phyloP scores from a whole-genome alignment of 2,329 filamentous ascomycete species.

The Leptosphaerulina australis region DNA sequence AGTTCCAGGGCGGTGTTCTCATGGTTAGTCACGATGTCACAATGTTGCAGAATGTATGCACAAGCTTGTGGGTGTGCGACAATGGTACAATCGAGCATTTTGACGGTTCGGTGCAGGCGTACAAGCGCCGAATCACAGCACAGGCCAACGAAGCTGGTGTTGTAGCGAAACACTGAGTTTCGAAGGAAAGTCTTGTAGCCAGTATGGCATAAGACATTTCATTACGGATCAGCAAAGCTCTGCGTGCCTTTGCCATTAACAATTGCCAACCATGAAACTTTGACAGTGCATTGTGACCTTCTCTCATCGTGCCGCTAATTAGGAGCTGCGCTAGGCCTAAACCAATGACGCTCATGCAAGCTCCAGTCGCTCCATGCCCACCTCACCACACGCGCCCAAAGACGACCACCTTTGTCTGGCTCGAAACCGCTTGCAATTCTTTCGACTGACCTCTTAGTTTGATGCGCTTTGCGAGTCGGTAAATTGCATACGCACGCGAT shows the following conservation, averaged over 20 bases:
- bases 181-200: neutral
- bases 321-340: constrained; percentile 32
- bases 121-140: constrained; percentile 93
- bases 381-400: constrained; percentile 24
- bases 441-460: constrained; percentile 20
- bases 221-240: neutral
- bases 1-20: constrained; percentile 91
- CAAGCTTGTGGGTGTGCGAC: constrained; percentile 94
- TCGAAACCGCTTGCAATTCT: constrained; percentile 20
- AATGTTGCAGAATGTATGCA: constrained; percentile 96
- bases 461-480: constrained; percentile 37
- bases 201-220: neutral
- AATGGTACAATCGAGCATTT: constrained; percentile 94
- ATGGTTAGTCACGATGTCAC: constrained; percentile 99
- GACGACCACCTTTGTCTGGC: constrained; percentile 16
- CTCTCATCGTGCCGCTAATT: constrained; percentile 14
- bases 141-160: constrained; percentile 90
- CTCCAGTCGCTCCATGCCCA: constrained; percentile 22
- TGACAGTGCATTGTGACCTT: constrained; percentile 12
- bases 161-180: constrained; percentile 62
- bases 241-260: neutral
- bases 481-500: constrained; percentile 34
- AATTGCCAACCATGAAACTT: constrained; percentile 1
- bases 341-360: constrained; percentile 22
- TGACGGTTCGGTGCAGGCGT: constrained; percentile 89